These are phyloP conservation scores for Basipetospora sp. DNA, from an alignment of 2,329 filamentous ascomycete genomes.

Conservation along the genomic window DNA sequence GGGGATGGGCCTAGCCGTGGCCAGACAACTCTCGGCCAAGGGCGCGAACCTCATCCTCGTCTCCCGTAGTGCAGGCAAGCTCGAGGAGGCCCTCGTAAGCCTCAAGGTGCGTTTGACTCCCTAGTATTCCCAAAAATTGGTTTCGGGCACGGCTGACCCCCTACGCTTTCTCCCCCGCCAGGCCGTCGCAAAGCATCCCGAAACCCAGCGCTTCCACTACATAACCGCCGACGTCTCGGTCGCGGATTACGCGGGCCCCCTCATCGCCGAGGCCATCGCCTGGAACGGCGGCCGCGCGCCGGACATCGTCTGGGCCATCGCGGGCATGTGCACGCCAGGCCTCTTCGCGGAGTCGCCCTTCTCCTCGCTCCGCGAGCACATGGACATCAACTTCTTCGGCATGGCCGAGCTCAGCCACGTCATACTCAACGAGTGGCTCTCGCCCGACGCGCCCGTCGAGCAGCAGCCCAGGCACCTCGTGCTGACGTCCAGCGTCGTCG, in stretches of 20 bases:
- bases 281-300: constrained; percentile 66
- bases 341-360: constrained; percentile 66
- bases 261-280: constrained; percentile 55
- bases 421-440: constrained; percentile 60
- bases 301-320: constrained; percentile 84
- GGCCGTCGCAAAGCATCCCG: constrained; percentile 49
- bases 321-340: constrained; percentile 57
- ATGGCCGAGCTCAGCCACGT: constrained; percentile 75
- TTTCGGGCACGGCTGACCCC: too few species aligned
- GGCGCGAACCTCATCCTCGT: constrained; percentile 81
- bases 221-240: constrained; percentile 71
- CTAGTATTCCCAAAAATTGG: too few species aligned
- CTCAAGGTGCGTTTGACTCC: constrained; percentile 47
- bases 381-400: constrained; percentile 88
- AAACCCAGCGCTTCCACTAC: constrained; percentile 63
- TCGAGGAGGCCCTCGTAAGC: constrained; percentile 51
- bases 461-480: constrained; percentile 59
- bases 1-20: constrained; percentile 71
- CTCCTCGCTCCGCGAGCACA: constrained; percentile 54
- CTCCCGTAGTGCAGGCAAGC: constrained; percentile 60
- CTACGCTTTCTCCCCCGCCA: constrained; percentile 18
- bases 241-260: constrained; percentile 50
- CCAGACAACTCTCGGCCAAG: constrained; percentile 59
- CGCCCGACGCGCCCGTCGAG: constrained; percentile 28
- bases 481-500: constrained; percentile 66